These are phyloP conservation scores for Lipomyces anomalus DNA, from an alignment of 805 yeast species.

Conservation along the genomic window DNA sequence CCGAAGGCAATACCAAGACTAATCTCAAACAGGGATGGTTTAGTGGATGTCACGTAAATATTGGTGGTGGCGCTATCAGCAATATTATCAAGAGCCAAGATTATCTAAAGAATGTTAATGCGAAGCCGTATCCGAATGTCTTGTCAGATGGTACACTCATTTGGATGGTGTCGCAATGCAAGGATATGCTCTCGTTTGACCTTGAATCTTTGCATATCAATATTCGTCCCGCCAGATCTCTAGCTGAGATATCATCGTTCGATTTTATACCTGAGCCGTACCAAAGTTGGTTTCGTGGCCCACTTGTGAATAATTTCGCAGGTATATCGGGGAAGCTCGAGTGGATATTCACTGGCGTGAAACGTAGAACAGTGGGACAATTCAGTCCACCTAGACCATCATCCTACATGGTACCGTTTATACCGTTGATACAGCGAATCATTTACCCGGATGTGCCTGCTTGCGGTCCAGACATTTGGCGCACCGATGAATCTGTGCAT, in stretches of 20 bases:
- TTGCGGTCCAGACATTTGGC: too few species aligned
- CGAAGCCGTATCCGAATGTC: conserved; percentile 5
- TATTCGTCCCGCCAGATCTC: conserved; percentile 2
- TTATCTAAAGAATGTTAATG: neutral
- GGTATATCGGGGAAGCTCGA: conserved; percentile 1
- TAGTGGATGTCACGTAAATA: conserved; percentile 12
- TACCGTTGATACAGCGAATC: too few species aligned
- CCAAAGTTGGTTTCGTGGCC: conserved; percentile 12
- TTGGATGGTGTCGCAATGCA: conserved; percentile 16
- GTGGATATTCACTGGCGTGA: neutral
- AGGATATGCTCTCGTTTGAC: conserved; percentile 3
- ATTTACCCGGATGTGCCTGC: too few species aligned
- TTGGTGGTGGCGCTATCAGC: conserved; percentile 19
- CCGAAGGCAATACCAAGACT: neutral
- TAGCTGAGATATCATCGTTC: neutral
- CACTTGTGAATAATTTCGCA: conserved; percentile 6
- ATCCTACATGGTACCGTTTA: too few species aligned
- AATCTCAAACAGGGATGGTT: conserved; percentile 20
- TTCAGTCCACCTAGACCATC: neutral
- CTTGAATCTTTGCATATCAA: conserved; percentile 7
- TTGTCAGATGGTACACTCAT: conserved; percentile 17
- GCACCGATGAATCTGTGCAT: neutral
- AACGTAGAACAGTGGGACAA: neutral
- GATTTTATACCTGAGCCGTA: too few species aligned
- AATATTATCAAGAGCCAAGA: conserved; percentile 9